Conservation (phyloP, 192 early-diverging fungal species). For the Linnemannia exigua region DNA sequence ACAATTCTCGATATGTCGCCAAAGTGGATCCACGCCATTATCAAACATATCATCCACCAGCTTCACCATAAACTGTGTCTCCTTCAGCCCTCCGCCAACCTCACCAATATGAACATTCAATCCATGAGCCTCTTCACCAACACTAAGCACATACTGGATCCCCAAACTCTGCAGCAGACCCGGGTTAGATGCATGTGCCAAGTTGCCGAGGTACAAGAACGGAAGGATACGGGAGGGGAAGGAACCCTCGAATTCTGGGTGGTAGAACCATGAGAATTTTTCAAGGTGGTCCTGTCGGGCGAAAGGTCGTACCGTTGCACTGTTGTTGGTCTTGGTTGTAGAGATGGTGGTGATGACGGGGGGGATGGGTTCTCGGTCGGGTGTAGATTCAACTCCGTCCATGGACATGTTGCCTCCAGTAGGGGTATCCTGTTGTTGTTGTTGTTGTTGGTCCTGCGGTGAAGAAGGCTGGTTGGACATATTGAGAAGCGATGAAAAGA, state of each 20-base stretch:
- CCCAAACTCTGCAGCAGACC: constrained; percentile 64
- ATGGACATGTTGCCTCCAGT: constrained; percentile 11
- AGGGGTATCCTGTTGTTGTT: background rate
- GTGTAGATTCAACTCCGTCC: constrained; percentile 37
- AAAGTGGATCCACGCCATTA: constrained; percentile 71
- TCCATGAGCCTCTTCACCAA: constrained; percentile 68
- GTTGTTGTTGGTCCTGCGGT: background rate
- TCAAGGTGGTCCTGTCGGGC: constrained; percentile 17
- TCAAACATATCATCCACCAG: constrained; percentile 71
- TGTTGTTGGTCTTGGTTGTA: background rate
- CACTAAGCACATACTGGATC: constrained; percentile 69
- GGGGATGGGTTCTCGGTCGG: background rate
- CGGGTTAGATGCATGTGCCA: constrained; percentile 75
- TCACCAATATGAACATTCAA: constrained; percentile 25
- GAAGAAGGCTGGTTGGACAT: constrained; percentile 7
- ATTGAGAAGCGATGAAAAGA: constrained; percentile 39
- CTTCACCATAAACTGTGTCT: constrained; percentile 58
- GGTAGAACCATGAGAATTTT: constrained; percentile 65
- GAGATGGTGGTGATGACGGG: background rate
- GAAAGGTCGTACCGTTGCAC: constrained; percentile 13
- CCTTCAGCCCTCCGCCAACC: background rate
- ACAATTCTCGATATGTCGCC: constrained; percentile 61
- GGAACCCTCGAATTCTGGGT: constrained; percentile 69
- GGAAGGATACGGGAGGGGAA: constrained; percentile 72
- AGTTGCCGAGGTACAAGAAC: constrained; percentile 71